phyloP scores from a whole-genome alignment of 352 stramenopile genomes.

The Phytophthora boehmeriae region DNA sequence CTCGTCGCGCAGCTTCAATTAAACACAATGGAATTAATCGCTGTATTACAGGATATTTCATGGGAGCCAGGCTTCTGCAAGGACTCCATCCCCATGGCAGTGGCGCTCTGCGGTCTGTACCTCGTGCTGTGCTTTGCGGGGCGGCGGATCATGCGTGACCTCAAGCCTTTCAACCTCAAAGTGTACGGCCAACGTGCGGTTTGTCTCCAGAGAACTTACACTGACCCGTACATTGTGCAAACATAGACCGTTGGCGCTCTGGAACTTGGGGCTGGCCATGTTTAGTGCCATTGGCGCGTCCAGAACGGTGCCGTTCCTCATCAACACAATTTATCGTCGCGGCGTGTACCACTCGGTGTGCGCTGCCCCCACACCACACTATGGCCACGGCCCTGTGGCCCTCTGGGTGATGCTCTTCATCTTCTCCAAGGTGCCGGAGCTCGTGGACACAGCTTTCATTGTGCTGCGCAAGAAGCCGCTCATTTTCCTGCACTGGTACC shows the following conservation, averaged over 20 bases:
- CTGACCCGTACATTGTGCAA: slow-evolving; percentile 5
- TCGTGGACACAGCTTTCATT: slow-evolving; percentile 98
- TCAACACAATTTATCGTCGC: slow-evolving; percentile 79
- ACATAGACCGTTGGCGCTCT: slow-evolving; percentile 65
- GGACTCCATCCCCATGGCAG: slow-evolving; percentile 60
- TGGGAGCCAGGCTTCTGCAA: slow-evolving; percentile 74
- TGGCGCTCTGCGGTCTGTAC: slow-evolving; percentile 74
- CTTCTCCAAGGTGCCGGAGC: slow-evolving; percentile 92
- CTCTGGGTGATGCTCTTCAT: slow-evolving; percentile 89
- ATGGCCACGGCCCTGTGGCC: slow-evolving; percentile 68
- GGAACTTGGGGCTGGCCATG: slow-evolving; percentile 78
- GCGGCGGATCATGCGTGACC: slow-evolving; percentile 77
- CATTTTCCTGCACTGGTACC: slow-evolving; percentile 99
- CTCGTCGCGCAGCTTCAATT: neutral
- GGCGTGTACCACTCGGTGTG: slow-evolving; percentile 89
- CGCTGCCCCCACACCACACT: slow-evolving; percentile 65
- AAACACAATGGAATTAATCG: neutral
- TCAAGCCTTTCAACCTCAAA: slow-evolving; percentile 82
- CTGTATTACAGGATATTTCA: slow-evolving; percentile 48
- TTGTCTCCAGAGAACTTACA: slow-evolving; percentile 1
- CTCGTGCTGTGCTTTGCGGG: slow-evolving; percentile 78
- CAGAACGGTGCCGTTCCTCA: slow-evolving; percentile 79
- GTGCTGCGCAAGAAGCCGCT: slow-evolving; percentile 97
- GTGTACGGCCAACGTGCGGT: slow-evolving; percentile 40
- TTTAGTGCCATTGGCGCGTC: slow-evolving; percentile 85